Percentiles rank a stretch among this genome's conserved stretches.
Evolutionary conservation across 2,329 filamentous ascomycete species (phyloP).

Genomic region (Macrophomina tecta): DNA sequence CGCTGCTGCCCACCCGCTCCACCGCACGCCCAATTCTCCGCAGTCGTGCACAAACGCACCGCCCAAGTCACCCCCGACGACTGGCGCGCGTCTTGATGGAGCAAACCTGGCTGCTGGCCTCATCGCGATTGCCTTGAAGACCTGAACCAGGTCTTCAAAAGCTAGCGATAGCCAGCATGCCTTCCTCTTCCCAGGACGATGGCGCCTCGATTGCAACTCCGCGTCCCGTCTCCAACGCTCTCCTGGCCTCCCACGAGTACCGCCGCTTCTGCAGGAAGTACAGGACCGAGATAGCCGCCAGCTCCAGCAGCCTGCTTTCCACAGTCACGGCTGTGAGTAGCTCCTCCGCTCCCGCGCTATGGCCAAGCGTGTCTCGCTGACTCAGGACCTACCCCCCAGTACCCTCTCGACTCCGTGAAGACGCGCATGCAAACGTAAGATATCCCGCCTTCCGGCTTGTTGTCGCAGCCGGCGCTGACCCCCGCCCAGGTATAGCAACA

Average conservation of each 20-base stretch:
- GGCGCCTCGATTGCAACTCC: slow-evolving; percentile 38
- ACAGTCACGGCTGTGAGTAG: slow-evolving; percentile 70
- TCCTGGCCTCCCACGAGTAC: slow-evolving; percentile 30
- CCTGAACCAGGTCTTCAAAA: slow-evolving; percentile 58
- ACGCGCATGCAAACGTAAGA: slow-evolving; percentile 79
- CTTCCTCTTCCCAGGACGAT: slow-evolving; percentile 49
- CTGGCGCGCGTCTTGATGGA: slow-evolving; percentile 57
- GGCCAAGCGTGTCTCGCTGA: slow-evolving; percentile 32
- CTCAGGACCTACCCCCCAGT: slow-evolving; percentile 49
- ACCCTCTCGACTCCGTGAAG: slow-evolving; percentile 87
- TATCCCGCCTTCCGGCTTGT: background rate
- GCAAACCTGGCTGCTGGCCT: slow-evolving; percentile 56
- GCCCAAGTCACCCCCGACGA: background rate
- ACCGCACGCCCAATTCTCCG: slow-evolving; percentile 20
- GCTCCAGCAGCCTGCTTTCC: slow-evolving; percentile 76
- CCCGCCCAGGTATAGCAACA: slow-evolving; percentile 56
- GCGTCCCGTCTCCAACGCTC: slow-evolving; percentile 18
- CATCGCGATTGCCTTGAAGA: slow-evolving; percentile 68
- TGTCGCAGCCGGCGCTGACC: slow-evolving; percentile 31
- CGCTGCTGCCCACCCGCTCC: background rate
- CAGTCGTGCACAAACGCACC: slow-evolving; percentile 11
- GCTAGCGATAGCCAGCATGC: slow-evolving; percentile 55
- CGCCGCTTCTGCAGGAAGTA: slow-evolving; percentile 73
- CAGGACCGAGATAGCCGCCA: slow-evolving; percentile 80
- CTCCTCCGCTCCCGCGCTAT: background rate